Percentiles rank a stretch among this genome's conserved stretches.
phyloP scores from a whole-genome alignment of 192 early-diverging fungal species.

The Phycomyces nitens region DNA sequence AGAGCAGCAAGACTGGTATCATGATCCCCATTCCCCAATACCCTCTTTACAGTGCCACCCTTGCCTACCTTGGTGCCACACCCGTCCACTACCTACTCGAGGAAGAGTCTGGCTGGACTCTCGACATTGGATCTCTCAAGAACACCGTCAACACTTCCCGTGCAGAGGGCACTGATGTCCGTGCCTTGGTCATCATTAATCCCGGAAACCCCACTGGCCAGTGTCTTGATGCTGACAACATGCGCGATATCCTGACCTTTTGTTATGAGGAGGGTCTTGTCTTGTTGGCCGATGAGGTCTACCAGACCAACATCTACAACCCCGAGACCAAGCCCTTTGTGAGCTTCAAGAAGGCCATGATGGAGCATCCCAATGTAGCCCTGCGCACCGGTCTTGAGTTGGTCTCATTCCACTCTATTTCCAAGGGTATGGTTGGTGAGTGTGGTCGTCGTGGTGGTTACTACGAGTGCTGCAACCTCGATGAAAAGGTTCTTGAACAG shows the following conservation, averaged over 20 bases:
- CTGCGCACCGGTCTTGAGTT: slow-evolving; percentile 65
- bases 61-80: slow-evolving; percentile 76
- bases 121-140: slow-evolving; percentile 65
- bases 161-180: slow-evolving; percentile 73
- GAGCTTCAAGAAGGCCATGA: slow-evolving; percentile 93
- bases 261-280: slow-evolving; percentile 78
- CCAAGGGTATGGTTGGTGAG: slow-evolving; percentile 97
- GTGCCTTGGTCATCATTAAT: slow-evolving; percentile 94
- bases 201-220: slow-evolving; percentile 99
- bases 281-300: slow-evolving; percentile 95
- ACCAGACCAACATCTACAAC: slow-evolving; percentile 93
- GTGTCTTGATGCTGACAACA: slow-evolving; percentile 71
- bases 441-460: slow-evolving; percentile 96
- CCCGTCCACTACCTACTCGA: slow-evolving; percentile 92
- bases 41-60: slow-evolving; percentile 91
- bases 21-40: slow-evolving; percentile 99
- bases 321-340: slow-evolving; percentile 77
- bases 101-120: slow-evolving; percentile 79
- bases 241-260: slow-evolving; percentile 84
- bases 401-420: slow-evolving; percentile 93
- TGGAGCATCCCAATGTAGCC: slow-evolving; percentile 36
- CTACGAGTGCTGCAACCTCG: slow-evolving; percentile 88
- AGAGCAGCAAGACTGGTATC: slow-evolving; percentile 77
- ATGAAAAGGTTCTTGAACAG: slow-evolving; percentile 67
- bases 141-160: slow-evolving; percentile 56